Conservation (phyloP, 2,329 filamentous ascomycete genomes). For the Botrytis paeoniae region DNA sequence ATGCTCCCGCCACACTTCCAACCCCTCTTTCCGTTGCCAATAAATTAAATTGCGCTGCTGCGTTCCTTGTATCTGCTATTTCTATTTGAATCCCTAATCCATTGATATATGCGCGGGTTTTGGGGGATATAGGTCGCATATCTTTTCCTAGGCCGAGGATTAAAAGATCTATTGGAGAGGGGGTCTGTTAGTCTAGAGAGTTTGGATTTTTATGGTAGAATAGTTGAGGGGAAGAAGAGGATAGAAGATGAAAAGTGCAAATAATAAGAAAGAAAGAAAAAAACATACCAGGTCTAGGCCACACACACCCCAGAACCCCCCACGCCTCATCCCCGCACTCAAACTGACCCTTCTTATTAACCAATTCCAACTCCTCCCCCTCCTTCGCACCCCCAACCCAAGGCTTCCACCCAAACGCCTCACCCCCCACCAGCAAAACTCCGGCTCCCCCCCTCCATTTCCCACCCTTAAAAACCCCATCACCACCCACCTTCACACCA, state of each 20-base stretch:
- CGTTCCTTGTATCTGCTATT: constrained; percentile 88
- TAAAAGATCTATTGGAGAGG: constrained; percentile 63
- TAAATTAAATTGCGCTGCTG: constrained; percentile 90
- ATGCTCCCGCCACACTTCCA: constrained; percentile 76
- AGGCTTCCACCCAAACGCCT: constrained; percentile 85
- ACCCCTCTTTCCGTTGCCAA: constrained; percentile 91
- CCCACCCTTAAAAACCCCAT: constrained; percentile 46
- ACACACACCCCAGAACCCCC: constrained; percentile 72
- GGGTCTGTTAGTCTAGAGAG: background rate
- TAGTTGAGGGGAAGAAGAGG: background rate
- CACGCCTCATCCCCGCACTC: constrained; percentile 69
- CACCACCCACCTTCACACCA: constrained; percentile 48
- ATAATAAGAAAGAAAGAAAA: background rate
- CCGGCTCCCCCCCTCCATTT: constrained; percentile 58
- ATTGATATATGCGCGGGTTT: constrained; percentile 69
- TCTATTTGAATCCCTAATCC: constrained; percentile 82
- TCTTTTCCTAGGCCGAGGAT: constrained; percentile 81
- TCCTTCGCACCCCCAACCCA: constrained; percentile 54
- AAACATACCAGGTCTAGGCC: constrained; percentile 80
- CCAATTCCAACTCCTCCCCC: constrained; percentile 43
- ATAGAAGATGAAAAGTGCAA: too few relatives aligned
- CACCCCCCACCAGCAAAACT: constrained; percentile 76
- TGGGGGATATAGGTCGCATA: constrained; percentile 73
- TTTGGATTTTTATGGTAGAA: background rate
- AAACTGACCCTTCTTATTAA: constrained; percentile 78